Evolutionary conservation across 371 early-diverging fungal species (phyloP), one percentile per base, ranked within the genome.

Genomic region (Apophysomyces variabilis): DNA sequence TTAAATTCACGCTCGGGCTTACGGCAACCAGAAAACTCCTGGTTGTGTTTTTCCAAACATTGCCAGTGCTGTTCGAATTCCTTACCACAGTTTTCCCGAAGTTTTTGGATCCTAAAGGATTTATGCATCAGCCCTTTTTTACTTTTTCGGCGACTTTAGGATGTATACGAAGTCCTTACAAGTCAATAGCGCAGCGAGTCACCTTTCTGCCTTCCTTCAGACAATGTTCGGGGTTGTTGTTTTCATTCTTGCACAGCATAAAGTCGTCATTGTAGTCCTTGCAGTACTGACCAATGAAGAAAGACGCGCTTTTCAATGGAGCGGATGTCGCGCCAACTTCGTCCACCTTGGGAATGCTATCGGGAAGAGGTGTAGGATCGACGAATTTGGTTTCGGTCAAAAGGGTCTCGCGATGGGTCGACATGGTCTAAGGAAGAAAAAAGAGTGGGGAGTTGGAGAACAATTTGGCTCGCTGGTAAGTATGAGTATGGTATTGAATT

Each of bases 161-260:
- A 41, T 8, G 41, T 13, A 41, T 13, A 13, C 41, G 13, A 41
- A 26, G 13, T 44, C 76, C 92, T 80, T 82, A 94, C 94, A 95
- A 74, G 66, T 95, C 93, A 70, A 94, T 85, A 36, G 94, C 94
- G 74, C 98, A 98, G 18, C 97, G 92, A 38, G 97, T 98, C 67
- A 97, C 97, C 69, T 93, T 93, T 70, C 97, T 89, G 14, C 98
- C 98, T 70, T 97, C 97, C 80, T 88, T 86, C 65, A 96, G 80
- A 73, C 97, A 98, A 69, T 93, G 92, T 65, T 87, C 84, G 16
- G 98, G 98, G 71, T 96, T 92, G 67, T 86, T 85, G 80, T 86
- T 92, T 72, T 96, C 96, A 69, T 86, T 82, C 85, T 96, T 98
- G 88, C 98, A 97, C 59, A 94, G 87, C 94, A 98, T 95, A 73